phyloP scores from a whole-genome alignment of 331 rosid species.

The Arachis monticola region DNA sequence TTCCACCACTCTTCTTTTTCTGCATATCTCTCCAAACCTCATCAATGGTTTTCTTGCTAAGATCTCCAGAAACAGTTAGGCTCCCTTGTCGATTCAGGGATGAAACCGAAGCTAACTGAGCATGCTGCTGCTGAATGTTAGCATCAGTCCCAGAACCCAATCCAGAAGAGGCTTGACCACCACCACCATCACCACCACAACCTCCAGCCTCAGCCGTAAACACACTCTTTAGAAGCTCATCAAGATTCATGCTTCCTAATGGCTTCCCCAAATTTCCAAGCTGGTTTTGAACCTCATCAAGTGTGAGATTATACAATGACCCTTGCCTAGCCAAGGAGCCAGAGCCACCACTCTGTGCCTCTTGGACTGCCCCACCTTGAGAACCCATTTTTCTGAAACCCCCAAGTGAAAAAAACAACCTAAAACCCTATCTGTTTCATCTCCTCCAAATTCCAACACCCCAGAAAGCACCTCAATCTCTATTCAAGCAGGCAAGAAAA shows the following conservation, averaged over 20 bases:
- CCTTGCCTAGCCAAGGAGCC: conserved; percentile 47
- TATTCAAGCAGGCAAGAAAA: conserved; percentile 29
- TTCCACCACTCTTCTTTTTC: conserved; percentile 34
- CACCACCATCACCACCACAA: neutral
- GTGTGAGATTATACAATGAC: conserved; percentile 55
- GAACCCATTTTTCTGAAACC: conserved; percentile 52
- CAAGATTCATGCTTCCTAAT: conserved; percentile 57
- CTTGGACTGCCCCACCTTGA: conserved; percentile 50
- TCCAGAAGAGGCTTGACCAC: conserved; percentile 38
- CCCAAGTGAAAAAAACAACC: conserved; percentile 34
- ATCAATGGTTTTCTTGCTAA: conserved; percentile 59
- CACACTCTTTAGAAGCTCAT: conserved; percentile 56
- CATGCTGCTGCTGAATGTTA: conserved; percentile 42
- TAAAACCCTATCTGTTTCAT: conserved; percentile 39
- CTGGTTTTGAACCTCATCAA: conserved; percentile 60
- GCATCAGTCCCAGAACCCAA: conserved; percentile 38
- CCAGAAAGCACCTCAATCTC: conserved; percentile 24
- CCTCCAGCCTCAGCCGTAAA: conserved; percentile 44
- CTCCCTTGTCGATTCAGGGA: conserved; percentile 47
- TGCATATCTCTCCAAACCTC: conserved; percentile 62
- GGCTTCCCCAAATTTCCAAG: conserved; percentile 61
- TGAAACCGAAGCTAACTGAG: conserved; percentile 36
- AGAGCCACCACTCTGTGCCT: conserved; percentile 26
- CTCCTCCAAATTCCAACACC: conserved; percentile 27
- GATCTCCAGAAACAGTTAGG: conserved; percentile 47